Base-by-base conservation (phyloP, 306 rosid genomes). In the Sesbania bispinosa region DNA sequence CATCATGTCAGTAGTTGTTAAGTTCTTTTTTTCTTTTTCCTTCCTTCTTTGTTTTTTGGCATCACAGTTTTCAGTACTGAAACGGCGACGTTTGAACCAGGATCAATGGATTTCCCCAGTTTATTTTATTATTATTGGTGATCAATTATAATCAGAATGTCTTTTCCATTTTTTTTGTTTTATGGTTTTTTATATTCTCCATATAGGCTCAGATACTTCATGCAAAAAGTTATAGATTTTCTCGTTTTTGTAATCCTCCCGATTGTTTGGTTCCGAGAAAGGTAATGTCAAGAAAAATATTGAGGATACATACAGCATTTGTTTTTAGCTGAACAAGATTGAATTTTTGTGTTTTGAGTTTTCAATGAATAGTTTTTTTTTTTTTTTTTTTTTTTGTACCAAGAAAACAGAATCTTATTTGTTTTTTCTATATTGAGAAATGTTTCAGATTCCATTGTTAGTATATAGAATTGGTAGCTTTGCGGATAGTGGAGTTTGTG, bases 401-500 rank as follows among this genome's bases (percentile, higher is more conserved):
- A 60, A 60, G 43, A 16, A 16, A 58, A 58, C 1, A 10, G 3
- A 18, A 16, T 2, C 21, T 36, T 47, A 1, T 19, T 38, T 57
- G n/a, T 16, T 50, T 35, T n/a, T 21, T 69, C 29, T 19, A 3
- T 45, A 32, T 63, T 63, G 30, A 42, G n/a, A 74, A 68, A 30
- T 36, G 13, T 69, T 73, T 67, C 36, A 30, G 32, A 39, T 81
- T 81, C 55, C 32, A 29, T 73, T 38, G 58, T 33, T 11, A 13
- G 45, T 39, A 21, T 41, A 18, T 6, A 52, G 30, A 48, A 15
- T 15, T 35, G 35, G 21, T 39, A 46, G 42, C 45, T 21, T 41
- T 30, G 51, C 2, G 59, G 74, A 13, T 53, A 20, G 24, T 35
- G 41, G 51, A 50, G 18, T 47, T 67, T 36, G 23, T 53, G 35